phyloP scores from a whole-genome alignment of 2,329 filamentous ascomycete species.

The Ceratocystis albifundus region DNA sequence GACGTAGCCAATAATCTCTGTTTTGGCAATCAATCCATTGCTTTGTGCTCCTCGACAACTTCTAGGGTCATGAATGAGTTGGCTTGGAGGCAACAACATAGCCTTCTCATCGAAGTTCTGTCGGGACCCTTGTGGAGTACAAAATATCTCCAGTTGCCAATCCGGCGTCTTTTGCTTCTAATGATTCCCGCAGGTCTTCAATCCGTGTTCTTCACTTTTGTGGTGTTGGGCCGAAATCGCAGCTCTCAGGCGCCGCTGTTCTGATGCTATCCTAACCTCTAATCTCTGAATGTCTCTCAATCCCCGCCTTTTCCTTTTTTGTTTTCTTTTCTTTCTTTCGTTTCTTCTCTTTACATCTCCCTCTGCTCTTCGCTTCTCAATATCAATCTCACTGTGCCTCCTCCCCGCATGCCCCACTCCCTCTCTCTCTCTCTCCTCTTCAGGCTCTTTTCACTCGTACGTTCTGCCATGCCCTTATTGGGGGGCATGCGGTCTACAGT shows the following conservation, averaged over 20 bases:
- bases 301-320: not conserved
- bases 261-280: not conserved
- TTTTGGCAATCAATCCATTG: too few relatives aligned
- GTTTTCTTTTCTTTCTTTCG: too few relatives aligned
- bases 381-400: not conserved
- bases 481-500: not conserved
- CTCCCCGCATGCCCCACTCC: not conserved
- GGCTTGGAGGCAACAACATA: too few relatives aligned
- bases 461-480: not conserved
- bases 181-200: too few relatives aligned
- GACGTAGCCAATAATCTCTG: too few relatives aligned
- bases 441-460: not conserved
- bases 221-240: not conserved
- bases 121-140: too few relatives aligned
- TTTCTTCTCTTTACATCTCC: not conserved
- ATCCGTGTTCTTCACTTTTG: not conserved
- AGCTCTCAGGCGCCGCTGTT: not conserved
- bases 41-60: too few relatives aligned
- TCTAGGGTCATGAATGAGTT: too few relatives aligned
- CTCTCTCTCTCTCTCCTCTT: not conserved
- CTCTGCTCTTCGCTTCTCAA: too few relatives aligned
- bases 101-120: too few relatives aligned
- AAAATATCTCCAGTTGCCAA: too few relatives aligned
- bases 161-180: too few relatives aligned
- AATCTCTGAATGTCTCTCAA: not conserved